Base-by-base conservation (phyloP, 331 rosid species). In the Cydonia oblonga region DNA sequence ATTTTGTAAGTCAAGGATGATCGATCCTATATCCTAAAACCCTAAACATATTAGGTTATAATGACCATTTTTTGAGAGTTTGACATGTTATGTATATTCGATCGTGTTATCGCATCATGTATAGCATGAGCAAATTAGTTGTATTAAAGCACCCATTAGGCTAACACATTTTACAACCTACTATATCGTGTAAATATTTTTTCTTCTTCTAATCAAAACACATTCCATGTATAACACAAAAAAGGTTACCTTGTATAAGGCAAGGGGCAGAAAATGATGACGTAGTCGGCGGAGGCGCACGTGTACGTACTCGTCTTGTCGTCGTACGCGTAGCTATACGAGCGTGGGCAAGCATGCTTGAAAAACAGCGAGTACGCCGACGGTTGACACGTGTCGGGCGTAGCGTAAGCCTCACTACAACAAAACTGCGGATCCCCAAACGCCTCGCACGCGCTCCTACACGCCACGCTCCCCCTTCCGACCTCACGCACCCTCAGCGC, bases 241-340 rank as follows among this genome's bases (percentile, higher is more conserved):
- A 60, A 75, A 72, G 32, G 32, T 73, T 76, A 90, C 98, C 97
- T 93, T 64, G 97, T 86, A 51, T 90, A 87, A 5, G 98, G 98
- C 18, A 84, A 77, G 4, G 97, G 98, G 73, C 98, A 93, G 46
- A 93, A 90, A 14, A 93, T 81, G 46, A 93, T 89, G 29, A 83
- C 33, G 80, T 93, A 93, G 30, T 93, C 86, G 8, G 98, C 92
- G 6, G 87, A 75, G 15, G 96, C 96, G 71, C 98, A 93, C 4
- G 97, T 93, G 81, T 81, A 93, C 0, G 97, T 93, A 30, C 98
- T 93, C 0, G 98, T 90, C 68, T 86, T 87, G 87, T 93, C 98
- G 72, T 93, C 98, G n/a, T 93, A 93, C 76, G 98, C 98, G 83
- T 89, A 93, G 88, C 98, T 93, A 81, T 93, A 93, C 38, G 97